Base-by-base conservation (phyloP, 768 basidiomycete genomes). In the Russula lepida region DNA sequence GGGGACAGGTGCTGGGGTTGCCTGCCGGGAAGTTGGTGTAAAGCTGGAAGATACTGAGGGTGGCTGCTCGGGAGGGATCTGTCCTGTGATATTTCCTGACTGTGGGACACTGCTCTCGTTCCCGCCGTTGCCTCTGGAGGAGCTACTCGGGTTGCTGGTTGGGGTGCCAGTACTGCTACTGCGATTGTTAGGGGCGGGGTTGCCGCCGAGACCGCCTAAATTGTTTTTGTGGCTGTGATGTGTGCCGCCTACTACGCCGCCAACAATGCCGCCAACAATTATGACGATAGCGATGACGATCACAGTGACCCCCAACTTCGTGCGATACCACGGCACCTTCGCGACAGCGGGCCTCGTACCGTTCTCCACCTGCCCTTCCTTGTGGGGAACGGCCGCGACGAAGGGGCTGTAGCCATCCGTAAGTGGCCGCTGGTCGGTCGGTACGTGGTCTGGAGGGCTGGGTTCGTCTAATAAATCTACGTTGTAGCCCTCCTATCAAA, bases 231-330 rank as follows among this genome's bases (percentile, higher is more conserved):
- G 4, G 48, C 44, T 35, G 32, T 63, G 58, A 4, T 41, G 65
- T 30, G 77, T 78, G 12, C 78, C 84, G 23, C 82, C 84, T 1
- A 84, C 84, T 0, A 76, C 83, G 23, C 83, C 84, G 0, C 83
- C 84, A 8, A 85, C 76, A 2, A 80, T 73, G 1, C 77, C 84
- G 1, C 72, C 83, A 46, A 85, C 56, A 54, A 82, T 62, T 30
- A 82, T 66, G 44, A 84, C 30, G 2, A 66, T 69, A 17, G 72
- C 65, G 54, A 81, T 44, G 57, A 70, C 60, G 19, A 80, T 67
- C 56, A 71, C 66, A 41, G 81, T 69, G 7, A 76, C 71, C 8
- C 81, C 81, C 19, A 74, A 78, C 32, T 67, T 76, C 25, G 72
- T 80, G 54, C 78, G 75, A 74, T 79, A 84, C 70, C 82, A 85